Conservation (phyloP, 805 yeast species). For the Vanderwaltozyma yarrowii region DNA sequence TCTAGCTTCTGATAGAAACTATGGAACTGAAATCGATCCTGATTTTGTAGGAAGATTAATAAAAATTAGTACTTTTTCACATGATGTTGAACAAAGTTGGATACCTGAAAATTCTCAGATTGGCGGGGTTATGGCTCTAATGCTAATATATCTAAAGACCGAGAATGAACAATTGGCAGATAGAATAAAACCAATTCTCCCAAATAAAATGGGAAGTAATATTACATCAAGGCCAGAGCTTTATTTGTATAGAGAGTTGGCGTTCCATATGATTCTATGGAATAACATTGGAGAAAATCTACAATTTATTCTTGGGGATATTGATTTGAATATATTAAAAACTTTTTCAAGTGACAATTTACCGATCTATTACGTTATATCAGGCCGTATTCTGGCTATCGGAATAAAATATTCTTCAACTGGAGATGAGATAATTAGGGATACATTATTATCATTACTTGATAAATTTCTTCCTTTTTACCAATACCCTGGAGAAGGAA, state of each 20-base stretch:
- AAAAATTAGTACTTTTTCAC: conserved; percentile 9
- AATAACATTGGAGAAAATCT: conserved; percentile 38
- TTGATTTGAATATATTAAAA: conserved; percentile 5
- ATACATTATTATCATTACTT: conserved; percentile 27
- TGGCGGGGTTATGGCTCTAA: conserved; percentile 71
- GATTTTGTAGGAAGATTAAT: conserved; percentile 7
- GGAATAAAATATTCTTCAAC: conserved; percentile 73
- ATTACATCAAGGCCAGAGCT: conserved; percentile 56
- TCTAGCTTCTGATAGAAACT: neutral
- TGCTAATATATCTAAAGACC: conserved; percentile 64
- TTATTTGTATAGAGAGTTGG: conserved; percentile 52
- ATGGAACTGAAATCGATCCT: neutral
- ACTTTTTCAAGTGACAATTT: conserved; percentile 50
- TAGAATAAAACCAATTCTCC: conserved; percentile 48
- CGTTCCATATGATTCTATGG: conserved; percentile 66
- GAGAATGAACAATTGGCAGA: conserved; percentile 47
- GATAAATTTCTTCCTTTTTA: conserved; percentile 26
- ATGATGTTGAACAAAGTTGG: conserved; percentile 22
- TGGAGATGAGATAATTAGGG: conserved; percentile 42
- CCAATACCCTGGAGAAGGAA: conserved; percentile 31
- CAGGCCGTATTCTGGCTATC: conserved; percentile 66
- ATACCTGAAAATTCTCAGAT: conserved; percentile 32
- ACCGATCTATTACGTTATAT: conserved; percentile 51
- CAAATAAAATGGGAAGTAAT: conserved; percentile 25
- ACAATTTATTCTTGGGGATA: conserved; percentile 15